Base-by-base conservation (phyloP, 441 rosid species). In the Syzygium malaccense region DNA sequence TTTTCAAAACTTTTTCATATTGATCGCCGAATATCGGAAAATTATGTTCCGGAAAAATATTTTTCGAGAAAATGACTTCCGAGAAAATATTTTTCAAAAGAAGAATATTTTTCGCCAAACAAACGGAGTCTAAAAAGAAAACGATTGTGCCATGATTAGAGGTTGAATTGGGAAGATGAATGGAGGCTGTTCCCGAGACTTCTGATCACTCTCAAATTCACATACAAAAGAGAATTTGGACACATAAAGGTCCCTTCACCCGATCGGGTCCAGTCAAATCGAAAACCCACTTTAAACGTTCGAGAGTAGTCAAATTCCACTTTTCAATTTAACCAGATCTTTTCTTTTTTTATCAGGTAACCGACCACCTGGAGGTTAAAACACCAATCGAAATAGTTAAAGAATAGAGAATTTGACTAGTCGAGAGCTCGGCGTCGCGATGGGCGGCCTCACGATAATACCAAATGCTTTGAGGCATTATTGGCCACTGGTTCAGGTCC, bases 351-450 rank as follows among this genome's bases (percentile, higher is more conserved):
- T 2, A 18, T 4, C 2, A 66, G 37, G 78, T 66, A 66, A 18
- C 7, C 23, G 19, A 18, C 79, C 19, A 5, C 19, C 14, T 41
- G 4, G 37, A 33, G 48, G 26, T 68, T 19, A 33, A 33, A 33
- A 68, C 79, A 19, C 79, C 48, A 32, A 33, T 66, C 32, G 4
- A 66, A 66, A 41, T 17, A 8, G 23, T 32, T 17, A 7, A 33
- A 19, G 26, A 68, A 32, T 0, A 66, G 25, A 18, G 32, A 32
- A 17, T 32, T 66, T 32, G 45, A 66, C 14, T 30, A 7, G 15
- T 15, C 23, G 0, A 64, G 19, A n/a, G 68, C 15, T 60, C 15
- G 18, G 18, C 0, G 0, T 30, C 33, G 33, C 2, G 68, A 60
- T 28, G 68, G 32, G 14, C 30, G 32, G 32, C 37, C 78, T 32